Evolutionary conservation across 495 filamentous ascomycete genomes (phyloP).

Genomic region (Bacidia gigantensis): DNA sequence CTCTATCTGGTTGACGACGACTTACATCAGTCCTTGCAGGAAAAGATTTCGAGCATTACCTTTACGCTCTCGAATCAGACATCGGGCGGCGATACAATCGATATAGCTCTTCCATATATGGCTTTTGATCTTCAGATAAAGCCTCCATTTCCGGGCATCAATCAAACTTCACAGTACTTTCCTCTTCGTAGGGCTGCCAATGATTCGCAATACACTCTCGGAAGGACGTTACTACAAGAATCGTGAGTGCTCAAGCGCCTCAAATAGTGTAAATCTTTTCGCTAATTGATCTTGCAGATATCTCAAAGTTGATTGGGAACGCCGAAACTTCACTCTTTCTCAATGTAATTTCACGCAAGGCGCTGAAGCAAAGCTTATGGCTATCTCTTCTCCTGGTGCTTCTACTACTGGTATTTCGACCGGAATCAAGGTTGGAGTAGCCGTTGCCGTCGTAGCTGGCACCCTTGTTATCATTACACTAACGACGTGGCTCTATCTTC

Average conservation of each 20-base stretch:
- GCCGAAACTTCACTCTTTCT: slow-evolving; percentile 18
- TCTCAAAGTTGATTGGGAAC: slow-evolving; percentile 20
- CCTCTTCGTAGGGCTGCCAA: slow-evolving; percentile 37
- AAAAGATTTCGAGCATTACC: slow-evolving; percentile 35
- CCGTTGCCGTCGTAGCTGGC: slow-evolving; percentile 13
- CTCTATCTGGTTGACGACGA: slow-evolving; percentile 38
- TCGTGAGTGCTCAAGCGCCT: slow-evolving; percentile 16
- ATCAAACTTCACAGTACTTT: slow-evolving; percentile 33
- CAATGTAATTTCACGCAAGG: slow-evolving; percentile 8
- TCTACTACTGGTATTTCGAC: slow-evolving; percentile 2
- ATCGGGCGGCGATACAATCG: slow-evolving; percentile 28
- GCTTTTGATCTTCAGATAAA: slow-evolving; percentile 33
- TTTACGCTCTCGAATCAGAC: slow-evolving; percentile 33
- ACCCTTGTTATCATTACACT: slow-evolving; percentile 8
- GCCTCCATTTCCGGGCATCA: slow-evolving; percentile 14
- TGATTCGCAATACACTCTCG: slow-evolving; percentile 39
- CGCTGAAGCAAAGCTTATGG: slow-evolving; percentile 5
- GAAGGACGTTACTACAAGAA: slow-evolving; percentile 44
- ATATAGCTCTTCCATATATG: slow-evolving; percentile 39
- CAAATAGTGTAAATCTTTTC: not conserved
- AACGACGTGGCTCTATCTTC: slow-evolving; percentile 2
- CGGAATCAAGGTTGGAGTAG: slow-evolving; percentile 13
- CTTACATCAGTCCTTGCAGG: slow-evolving; percentile 29
- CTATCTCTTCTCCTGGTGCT: slow-evolving; percentile 7
- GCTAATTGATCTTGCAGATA: slow-evolving; percentile 3